phyloP scores from a whole-genome alignment of 2,329 filamentous ascomycete species.

The Phoma herbarum region DNA sequence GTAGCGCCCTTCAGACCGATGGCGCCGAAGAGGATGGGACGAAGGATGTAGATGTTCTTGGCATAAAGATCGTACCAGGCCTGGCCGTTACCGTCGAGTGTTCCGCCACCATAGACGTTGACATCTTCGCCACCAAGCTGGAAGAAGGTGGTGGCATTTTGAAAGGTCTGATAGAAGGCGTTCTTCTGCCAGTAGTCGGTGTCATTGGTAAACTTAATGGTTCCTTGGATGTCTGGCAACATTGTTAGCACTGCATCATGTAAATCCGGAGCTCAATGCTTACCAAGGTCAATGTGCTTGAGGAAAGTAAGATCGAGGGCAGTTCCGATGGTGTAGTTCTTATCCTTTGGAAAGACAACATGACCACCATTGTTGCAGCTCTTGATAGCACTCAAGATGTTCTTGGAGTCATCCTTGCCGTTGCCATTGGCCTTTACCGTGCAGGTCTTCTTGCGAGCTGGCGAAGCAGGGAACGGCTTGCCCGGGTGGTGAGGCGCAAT shows the following conservation, averaged over 20 bases:
- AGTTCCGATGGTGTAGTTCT: conserved; percentile 69
- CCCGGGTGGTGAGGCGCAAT: conserved; percentile 50
- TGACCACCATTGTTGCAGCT: conserved; percentile 70
- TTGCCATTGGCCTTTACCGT: conserved; percentile 50
- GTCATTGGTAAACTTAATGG: conserved; percentile 70
- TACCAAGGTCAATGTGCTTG: conserved; percentile 68
- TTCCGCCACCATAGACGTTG: conserved; percentile 72
- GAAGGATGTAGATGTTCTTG: conserved; percentile 63
- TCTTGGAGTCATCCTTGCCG: conserved; percentile 59
- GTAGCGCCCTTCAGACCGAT: conserved; percentile 66
- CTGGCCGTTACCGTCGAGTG: conserved; percentile 70
- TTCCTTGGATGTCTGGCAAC: conserved; percentile 63
- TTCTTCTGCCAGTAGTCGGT: conserved; percentile 74
- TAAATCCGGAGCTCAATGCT: not conserved
- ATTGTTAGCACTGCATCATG: conserved; percentile 8
- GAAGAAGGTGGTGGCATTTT: conserved; percentile 74
- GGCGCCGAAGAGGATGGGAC: conserved; percentile 66
- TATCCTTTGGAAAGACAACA: conserved; percentile 65
- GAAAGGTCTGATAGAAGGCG: conserved; percentile 70
- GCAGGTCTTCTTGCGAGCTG: conserved; percentile 50
- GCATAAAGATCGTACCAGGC: conserved; percentile 72
- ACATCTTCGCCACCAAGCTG: conserved; percentile 71
- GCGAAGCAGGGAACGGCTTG: conserved; percentile 46
- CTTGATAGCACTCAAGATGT: conserved; percentile 64
- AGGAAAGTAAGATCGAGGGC: conserved; percentile 72